Percentiles rank a stretch among this genome's conserved stretches.
These are phyloP conservation scores for Dendrobium chrysotoxum DNA, from an alignment of 106 monocot genomes.

Conservation along the genomic window DNA sequence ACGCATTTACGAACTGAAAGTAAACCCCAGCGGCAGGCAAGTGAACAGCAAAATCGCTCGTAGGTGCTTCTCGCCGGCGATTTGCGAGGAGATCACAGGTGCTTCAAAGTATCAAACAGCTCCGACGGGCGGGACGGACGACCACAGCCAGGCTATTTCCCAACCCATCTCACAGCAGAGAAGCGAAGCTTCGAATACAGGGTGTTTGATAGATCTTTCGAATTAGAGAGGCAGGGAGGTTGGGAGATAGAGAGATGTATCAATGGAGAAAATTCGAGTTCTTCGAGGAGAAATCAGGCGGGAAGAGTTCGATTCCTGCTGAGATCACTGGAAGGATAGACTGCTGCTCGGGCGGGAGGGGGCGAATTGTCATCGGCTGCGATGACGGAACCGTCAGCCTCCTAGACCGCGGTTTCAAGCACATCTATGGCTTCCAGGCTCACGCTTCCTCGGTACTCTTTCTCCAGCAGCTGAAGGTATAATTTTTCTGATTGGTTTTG, in stretches of 20 bases:
- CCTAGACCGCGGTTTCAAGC: constrained; percentile 74
- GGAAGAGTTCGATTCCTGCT: constrained; percentile 38
- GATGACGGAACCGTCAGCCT: constrained; percentile 71
- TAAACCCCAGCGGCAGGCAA: too few relatives aligned
- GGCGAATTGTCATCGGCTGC: constrained; percentile 65
- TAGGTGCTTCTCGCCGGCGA: too few relatives aligned
- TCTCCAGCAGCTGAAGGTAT: constrained; percentile 90
- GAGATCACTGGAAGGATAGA: constrained; percentile 44
- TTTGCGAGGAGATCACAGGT: too few relatives aligned
- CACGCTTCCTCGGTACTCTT: constrained; percentile 64
- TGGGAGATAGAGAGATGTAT: constrained; percentile 19
- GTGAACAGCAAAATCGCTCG: too few relatives aligned
- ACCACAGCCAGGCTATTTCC: too few relatives aligned
- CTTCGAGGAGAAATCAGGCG: constrained; percentile 90
- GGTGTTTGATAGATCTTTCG: too few relatives aligned
- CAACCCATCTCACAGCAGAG: too few relatives aligned
- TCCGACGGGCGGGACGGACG: too few relatives aligned
- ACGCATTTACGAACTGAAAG: too few relatives aligned
- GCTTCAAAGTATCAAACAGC: too few relatives aligned
- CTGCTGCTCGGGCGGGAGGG: constrained; percentile 73
- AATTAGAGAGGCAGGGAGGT: neutral
- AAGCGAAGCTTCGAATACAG: too few relatives aligned
- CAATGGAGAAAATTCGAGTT: constrained; percentile 87
- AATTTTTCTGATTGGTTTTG: neutral
- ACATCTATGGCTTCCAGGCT: constrained; percentile 64